A percentile compares a stretch with the other conserved stretches of the same genome.
Conservation (phyloP, 2,329 filamentous ascomycete genomes). For the Escovopsis sp. region DNA sequence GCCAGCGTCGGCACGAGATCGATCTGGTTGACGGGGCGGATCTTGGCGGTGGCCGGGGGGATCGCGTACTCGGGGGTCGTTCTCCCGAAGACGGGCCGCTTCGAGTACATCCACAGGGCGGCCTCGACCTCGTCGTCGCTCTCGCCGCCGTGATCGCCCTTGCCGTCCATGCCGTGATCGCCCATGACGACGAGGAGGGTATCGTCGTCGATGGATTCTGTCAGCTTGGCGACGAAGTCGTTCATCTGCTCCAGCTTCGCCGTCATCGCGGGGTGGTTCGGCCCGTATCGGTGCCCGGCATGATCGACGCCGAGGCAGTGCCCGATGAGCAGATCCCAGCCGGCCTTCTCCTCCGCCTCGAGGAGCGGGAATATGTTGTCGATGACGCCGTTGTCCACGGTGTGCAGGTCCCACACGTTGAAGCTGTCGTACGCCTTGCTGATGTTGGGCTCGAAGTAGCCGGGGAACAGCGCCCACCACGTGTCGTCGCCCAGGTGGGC, state of each 20-base stretch:
- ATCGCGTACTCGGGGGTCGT: constrained; percentile 42
- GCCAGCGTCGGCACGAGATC: constrained; percentile 89
- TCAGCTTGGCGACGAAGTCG: constrained; percentile 56
- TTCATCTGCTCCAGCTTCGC: constrained; percentile 90
- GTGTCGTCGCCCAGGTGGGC: constrained; percentile 97
- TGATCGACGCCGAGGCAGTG: constrained; percentile 95
- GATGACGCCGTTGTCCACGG: constrained; percentile 87
- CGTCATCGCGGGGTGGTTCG: constrained; percentile 82
- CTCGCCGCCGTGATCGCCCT: constrained; percentile 96
- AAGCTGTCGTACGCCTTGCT: constrained; percentile 90
- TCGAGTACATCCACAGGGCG: constrained; percentile 97
- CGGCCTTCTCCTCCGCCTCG: constrained; percentile 17
- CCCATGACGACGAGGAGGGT: constrained; percentile 93
- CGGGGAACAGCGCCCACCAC: constrained; percentile 86
- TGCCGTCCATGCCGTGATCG: constrained; percentile 97
- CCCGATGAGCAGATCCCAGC: constrained; percentile 91
- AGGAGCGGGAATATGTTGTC: constrained; percentile 82
- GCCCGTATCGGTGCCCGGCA: constrained; percentile 90
- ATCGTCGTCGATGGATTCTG: constrained; percentile 60
- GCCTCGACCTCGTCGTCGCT: constrained; percentile 93
- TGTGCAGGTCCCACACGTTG: constrained; percentile 96
- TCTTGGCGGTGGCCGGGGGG: constrained; percentile 59
- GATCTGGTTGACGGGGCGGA: constrained; percentile 68
- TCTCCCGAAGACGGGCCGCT: constrained; percentile 69
- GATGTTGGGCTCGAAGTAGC: constrained; percentile 77